phyloP scores from a whole-genome alignment of 2,329 filamentous ascomycete genomes.

The Exophiala sp. region DNA sequence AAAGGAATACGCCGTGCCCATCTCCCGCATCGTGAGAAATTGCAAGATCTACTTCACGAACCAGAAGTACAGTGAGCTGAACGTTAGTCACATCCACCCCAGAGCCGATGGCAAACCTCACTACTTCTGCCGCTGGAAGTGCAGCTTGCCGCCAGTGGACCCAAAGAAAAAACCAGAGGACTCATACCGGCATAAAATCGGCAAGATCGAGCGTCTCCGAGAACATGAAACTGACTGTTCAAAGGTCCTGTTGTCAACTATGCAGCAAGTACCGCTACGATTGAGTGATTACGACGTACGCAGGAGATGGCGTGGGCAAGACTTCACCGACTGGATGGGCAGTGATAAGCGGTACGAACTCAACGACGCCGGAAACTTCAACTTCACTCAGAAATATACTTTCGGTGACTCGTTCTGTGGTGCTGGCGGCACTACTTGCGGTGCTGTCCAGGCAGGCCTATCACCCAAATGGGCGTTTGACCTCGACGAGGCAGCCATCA shows the following conservation, averaged over 20 bases:
- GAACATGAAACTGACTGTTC: background rate
- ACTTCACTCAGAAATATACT: slow-evolving; percentile 48
- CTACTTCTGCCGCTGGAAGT: slow-evolving; percentile 14
- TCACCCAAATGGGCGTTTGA: slow-evolving; percentile 60
- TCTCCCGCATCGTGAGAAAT: slow-evolving; percentile 35
- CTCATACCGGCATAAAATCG: background rate
- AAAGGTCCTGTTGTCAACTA: background rate
- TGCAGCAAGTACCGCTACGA: background rate
- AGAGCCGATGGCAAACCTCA: slow-evolving; percentile 1
- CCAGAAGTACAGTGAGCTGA: slow-evolving; percentile 38
- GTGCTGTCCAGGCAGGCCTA: slow-evolving; percentile 56
- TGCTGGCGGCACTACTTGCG: slow-evolving; percentile 63
- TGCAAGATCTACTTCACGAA: slow-evolving; percentile 54
- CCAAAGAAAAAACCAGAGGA: background rate
- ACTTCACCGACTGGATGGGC: background rate
- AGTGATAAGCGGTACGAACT: background rate
- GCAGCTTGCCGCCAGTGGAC: background rate
- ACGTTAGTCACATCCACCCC: slow-evolving; percentile 31
- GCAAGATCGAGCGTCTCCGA: slow-evolving; percentile 5
- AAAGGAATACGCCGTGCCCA: slow-evolving; percentile 32
- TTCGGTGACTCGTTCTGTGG: slow-evolving; percentile 69
- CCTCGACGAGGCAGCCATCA: slow-evolving; percentile 50
- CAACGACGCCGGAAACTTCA: background rate
- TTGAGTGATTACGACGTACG: slow-evolving; percentile 2
- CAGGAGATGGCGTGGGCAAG: slow-evolving; percentile 8